These are phyloP conservation scores for Arxiozyma heterogenica DNA, from an alignment of 1,139 yeast species.

Conservation along the genomic window DNA sequence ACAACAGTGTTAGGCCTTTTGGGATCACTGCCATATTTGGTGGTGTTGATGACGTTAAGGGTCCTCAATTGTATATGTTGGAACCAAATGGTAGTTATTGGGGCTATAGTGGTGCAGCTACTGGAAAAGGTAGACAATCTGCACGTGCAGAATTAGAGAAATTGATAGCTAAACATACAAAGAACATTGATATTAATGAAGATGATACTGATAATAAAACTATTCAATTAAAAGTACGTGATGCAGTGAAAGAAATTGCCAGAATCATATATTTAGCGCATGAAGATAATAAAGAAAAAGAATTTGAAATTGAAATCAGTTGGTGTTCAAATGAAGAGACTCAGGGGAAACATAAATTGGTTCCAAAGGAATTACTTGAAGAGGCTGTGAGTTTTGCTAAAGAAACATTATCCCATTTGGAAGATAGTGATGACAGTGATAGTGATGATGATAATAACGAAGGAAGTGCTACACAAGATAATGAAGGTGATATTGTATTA, in stretches of 20 bases:
- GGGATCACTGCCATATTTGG: constrained; percentile 90
- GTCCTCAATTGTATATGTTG: constrained; percentile 88
- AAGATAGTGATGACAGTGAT: constrained; percentile 42
- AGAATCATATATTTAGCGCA: constrained; percentile 88
- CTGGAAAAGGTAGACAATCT: constrained; percentile 95
- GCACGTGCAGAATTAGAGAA: constrained; percentile 96
- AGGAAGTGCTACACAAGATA: neutral
- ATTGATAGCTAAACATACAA: constrained; percentile 32
- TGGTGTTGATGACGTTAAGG: constrained; percentile 77
- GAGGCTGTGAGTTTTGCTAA: constrained; percentile 81
- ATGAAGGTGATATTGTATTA: constrained; percentile 2
- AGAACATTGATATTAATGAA: neutral
- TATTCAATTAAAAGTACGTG: constrained; percentile 58
- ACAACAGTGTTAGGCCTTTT: constrained; percentile 94
- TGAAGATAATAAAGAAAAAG: constrained; percentile 96
- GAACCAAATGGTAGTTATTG: constrained; percentile 96
- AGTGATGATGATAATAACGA: constrained; percentile 13
- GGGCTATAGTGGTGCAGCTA: constrained; percentile 97
- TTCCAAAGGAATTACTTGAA: constrained; percentile 66
- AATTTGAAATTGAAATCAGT: constrained; percentile 86
- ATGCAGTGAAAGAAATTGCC: constrained; percentile 90
- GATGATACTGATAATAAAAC: constrained; percentile 4
- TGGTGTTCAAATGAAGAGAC: constrained; percentile 79
- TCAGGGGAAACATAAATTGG: constrained; percentile 67
- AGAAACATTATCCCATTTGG: constrained; percentile 71